Base-by-base conservation (phyloP, 2,329 filamentous ascomycete genomes). In the Penicillium frequentans region DNA sequence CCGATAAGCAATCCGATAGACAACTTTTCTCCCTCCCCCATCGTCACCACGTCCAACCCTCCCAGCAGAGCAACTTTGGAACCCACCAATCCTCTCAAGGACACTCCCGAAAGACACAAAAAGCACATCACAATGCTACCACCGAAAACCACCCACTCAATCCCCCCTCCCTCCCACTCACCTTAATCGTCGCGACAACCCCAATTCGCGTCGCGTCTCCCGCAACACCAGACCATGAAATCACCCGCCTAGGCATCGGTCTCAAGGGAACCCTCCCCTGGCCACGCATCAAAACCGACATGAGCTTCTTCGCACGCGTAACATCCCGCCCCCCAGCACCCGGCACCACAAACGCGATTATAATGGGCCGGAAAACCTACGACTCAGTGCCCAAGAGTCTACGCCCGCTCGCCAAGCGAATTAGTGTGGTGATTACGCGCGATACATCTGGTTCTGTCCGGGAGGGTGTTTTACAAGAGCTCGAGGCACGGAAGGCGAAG, bases 341-440 rank as follows among this genome's bases (percentile, higher is more conserved):
- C 0, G 63, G 61, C 3, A 64, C 52, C 26, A 70, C 68, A 1
- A 93, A 93, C 73, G 90, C 90, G 19, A 90, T 98, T 51, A 89
- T 99, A 65, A 99, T 99, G 95, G 95, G 95, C 58, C 90, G 95
- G 70, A 97, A 96, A 76, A 99, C 95, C 0, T 99, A 93, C 88
- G 91, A 96, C 52, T 91, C 87, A 62, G 93, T 99, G 58, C 93
- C 95, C 2, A 70, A 80, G 7, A 83, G 81, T 51, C 92, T 95
- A 72, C 84, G 92, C 2, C 95, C 95, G 19, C 81, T 99, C 33
- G 87, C 86, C 59, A 89, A 86, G 60, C 82, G 95, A 10, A 79
- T 92, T 50, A 98, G 96, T 74, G 85, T 97, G 42, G 85, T 98
- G 63, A 81, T 99, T 64, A 90, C 86, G 48, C 66, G 75, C n/a